Evolutionary conservation across 108 stramenopile genomes (phyloP).

Genomic region (Schizochytrium sp.): DNA sequence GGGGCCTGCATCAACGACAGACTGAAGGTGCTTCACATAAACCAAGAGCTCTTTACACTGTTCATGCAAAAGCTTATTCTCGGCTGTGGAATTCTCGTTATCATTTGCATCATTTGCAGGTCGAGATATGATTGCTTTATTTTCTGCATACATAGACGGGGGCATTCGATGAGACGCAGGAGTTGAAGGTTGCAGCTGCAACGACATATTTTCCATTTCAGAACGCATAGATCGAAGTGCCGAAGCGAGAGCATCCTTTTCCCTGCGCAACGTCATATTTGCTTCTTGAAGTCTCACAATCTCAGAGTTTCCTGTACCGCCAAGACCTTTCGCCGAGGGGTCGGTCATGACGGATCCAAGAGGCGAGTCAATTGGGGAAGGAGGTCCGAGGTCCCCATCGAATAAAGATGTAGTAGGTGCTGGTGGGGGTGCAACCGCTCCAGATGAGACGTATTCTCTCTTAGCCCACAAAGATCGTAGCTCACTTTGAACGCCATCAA

Average conservation of each 20-base stretch:
- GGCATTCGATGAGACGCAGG: no score
- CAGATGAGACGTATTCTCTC: background rate
- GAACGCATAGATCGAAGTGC: slow-evolving; percentile 30
- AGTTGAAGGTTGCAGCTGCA: background rate
- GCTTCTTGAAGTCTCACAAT: background rate
- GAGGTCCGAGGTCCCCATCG: slow-evolving; percentile 38
- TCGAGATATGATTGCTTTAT: no score
- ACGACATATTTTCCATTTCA: background rate
- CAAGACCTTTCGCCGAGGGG: background rate
- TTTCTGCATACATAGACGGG: no score
- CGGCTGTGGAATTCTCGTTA: background rate
- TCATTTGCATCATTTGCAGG: no score
- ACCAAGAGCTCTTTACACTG: background rate
- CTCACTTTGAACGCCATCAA: background rate
- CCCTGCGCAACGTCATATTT: background rate
- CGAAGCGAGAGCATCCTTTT: slow-evolving; percentile 27
- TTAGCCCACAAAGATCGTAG: background rate
- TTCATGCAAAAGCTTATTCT: slow-evolving; percentile 22
- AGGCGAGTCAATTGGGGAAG: slow-evolving; percentile 18
- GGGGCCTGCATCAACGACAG: background rate
- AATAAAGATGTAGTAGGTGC: background rate
- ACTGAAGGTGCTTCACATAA: background rate
- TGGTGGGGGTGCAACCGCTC: background rate
- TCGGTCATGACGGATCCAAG: background rate
- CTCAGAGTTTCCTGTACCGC: background rate